Base-by-base conservation (phyloP, 1,284 basidiomycete species). In the Cystobasidiaceae sp. region DNA sequence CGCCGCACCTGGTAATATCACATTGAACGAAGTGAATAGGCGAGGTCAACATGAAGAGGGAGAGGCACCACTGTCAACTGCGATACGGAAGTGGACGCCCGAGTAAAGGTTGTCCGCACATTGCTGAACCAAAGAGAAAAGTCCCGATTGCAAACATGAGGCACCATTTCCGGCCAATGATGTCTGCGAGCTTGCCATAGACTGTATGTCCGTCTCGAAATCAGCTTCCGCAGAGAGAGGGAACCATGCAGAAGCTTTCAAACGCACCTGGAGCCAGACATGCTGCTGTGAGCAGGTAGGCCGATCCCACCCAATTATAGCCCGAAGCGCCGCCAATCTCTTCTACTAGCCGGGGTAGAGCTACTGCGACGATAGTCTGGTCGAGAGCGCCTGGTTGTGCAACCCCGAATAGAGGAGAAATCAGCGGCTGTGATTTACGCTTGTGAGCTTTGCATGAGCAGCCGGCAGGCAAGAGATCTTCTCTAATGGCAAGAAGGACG, bases 41-140 rank as follows among this genome's bases (percentile, higher is more conserved):
- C 15, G 27, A 56, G 2, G 15, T 46, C 11, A 23, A 4, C n/a
- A n/a, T n/a, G n/a, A 32, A 4, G 25, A 5, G 6, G 21, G 7
- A 6, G 21, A 50, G 8, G 21, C 9, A 23, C 34, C 3, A n/a
- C 2, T 13, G 32, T 2, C 11, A n/a, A 3, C 15, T 33, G 6
- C 28, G 70, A 88, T n/a, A n/a, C n/a, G n/a, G n/a, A n/a, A n/a
- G n/a, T n/a, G n/a, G n/a, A n/a, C n/a, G 13, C 13, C 54, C 15
- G n/a, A n/a, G n/a, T n/a, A n/a, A n/a, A n/a, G n/a, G n/a, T n/a
- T n/a, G n/a, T n/a, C n/a, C n/a, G n/a, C 45, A 90, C 65, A 92
- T 76, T 0, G 87, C 88, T 1, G 87, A 89, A 5, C 88, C 89
- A 67, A 90, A 75, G 82, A 93, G 77, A 76, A 93, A 92, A 7